Conservation (phyloP, 2,329 filamentous ascomycete genomes). For the Amylocarpus encephaloides region DNA sequence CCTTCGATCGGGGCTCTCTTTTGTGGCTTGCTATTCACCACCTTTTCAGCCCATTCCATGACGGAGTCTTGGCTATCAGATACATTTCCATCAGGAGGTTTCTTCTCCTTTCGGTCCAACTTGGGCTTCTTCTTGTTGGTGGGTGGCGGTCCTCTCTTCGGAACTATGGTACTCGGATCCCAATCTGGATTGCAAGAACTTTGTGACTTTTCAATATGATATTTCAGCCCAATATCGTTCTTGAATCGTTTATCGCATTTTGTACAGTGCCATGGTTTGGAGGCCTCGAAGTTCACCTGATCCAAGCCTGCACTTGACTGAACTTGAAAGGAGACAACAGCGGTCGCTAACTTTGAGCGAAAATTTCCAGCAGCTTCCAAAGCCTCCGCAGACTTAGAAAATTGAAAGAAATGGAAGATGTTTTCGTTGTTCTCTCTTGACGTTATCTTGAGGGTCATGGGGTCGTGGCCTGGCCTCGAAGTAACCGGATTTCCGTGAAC, state of each 20-base stretch:
- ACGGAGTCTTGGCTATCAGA: slow-evolving; percentile 21
- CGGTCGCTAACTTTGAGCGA: slow-evolving; percentile 26
- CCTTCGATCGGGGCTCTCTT: neutral
- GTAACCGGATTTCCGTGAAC: slow-evolving; percentile 23
- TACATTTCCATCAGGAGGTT: neutral
- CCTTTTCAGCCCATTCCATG: slow-evolving; percentile 18
- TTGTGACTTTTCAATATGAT: slow-evolving; percentile 28
- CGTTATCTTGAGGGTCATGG: slow-evolving; percentile 28
- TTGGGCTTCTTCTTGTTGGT: neutral
- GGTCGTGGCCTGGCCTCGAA: slow-evolving; percentile 25
- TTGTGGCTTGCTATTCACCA: neutral
- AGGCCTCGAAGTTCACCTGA: slow-evolving; percentile 15
- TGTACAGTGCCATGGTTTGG: slow-evolving; percentile 27
- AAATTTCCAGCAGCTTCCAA: slow-evolving; percentile 22
- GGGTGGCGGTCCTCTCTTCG: neutral
- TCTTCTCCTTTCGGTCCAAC: neutral
- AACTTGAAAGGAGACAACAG: slow-evolving; percentile 12
- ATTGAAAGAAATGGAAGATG: slow-evolving; percentile 23
- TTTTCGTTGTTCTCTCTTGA: slow-evolving; percentile 8
- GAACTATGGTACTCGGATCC: slow-evolving; percentile 5
- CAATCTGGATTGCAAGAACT: slow-evolving; percentile 30
- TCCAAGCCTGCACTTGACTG: slow-evolving; percentile 7
- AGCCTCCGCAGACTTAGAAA: slow-evolving; percentile 12
- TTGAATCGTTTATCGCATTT: slow-evolving; percentile 28
- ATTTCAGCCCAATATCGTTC: slow-evolving; percentile 30